phyloP scores from a whole-genome alignment of 192 early-diverging fungal species.

The Allomyces arbusculus region DNA sequence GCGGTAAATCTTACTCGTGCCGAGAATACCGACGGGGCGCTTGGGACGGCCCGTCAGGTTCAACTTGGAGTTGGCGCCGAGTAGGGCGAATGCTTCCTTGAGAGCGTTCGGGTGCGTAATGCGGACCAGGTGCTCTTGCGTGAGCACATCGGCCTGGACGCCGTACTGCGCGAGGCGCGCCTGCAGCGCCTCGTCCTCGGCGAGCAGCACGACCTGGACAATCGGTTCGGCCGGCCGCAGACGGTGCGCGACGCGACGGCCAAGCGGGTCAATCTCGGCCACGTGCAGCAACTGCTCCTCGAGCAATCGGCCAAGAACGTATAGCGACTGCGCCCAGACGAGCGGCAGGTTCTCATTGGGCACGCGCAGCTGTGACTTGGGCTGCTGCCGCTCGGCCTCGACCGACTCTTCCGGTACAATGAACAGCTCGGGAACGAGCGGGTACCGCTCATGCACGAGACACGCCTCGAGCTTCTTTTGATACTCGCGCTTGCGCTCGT shows the following conservation, averaged over 20 bases:
- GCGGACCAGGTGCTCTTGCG: slow-evolving; percentile 44
- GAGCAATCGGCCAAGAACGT: slow-evolving; percentile 52
- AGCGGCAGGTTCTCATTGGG: slow-evolving; percentile 73
- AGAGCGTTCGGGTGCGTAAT: slow-evolving; percentile 54
- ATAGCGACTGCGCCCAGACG: slow-evolving; percentile 71
- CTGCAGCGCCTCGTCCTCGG: slow-evolving; percentile 53
- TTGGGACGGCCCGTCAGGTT: slow-evolving; percentile 52
- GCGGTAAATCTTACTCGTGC: slow-evolving; percentile 59
- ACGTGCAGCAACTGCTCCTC: slow-evolving; percentile 51
- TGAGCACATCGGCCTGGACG: slow-evolving; percentile 55
- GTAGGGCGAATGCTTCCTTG: slow-evolving; percentile 46
- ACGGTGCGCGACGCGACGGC: slow-evolving; percentile 38
- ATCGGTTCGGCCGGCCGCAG: slow-evolving; percentile 17
- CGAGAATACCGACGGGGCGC: slow-evolving; percentile 54
- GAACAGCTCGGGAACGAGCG: slow-evolving; percentile 50
- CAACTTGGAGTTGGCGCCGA: slow-evolving; percentile 60
- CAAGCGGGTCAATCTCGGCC: slow-evolving; percentile 66
- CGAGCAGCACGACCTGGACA: slow-evolving; percentile 56
- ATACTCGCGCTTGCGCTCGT: slow-evolving; percentile 46
- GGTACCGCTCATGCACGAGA: slow-evolving; percentile 38
- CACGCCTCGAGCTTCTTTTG: slow-evolving; percentile 40
- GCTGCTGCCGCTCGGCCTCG: slow-evolving; percentile 45
- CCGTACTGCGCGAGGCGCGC: slow-evolving; percentile 47
- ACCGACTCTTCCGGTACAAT: slow-evolving; percentile 56
- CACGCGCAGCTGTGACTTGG: slow-evolving; percentile 44